phyloP scores from a whole-genome alignment of 176 grass and related monocot species.

The Rhynchospora pubera region DNA sequence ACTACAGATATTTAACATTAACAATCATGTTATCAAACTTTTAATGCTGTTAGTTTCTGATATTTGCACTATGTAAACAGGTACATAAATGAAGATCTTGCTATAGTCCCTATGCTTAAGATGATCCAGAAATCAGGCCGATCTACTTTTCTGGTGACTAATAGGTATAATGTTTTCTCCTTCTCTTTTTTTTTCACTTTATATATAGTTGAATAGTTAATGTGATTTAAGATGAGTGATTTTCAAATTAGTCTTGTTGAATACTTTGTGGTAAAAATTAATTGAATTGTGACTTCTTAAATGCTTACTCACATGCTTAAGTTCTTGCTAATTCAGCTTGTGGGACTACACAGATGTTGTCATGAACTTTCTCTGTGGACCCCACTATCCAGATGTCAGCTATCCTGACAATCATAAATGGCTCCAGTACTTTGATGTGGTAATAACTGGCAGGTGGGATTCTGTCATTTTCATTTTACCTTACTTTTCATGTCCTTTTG shows the following conservation, averaged over 20 bases:
- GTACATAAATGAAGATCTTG: conserved; percentile 87
- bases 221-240: neutral
- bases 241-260: neutral
- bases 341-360: conserved; percentile 98
- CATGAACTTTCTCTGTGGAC: conserved; percentile 89
- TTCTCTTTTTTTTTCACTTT: conserved; percentile 12
- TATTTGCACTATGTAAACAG: conserved; percentile 20
- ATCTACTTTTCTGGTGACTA: conserved; percentile 89
- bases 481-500: neutral
- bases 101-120: conserved; percentile 93
- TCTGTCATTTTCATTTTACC: conserved; percentile 1
- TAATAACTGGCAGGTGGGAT: conserved; percentile 88
- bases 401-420: conserved; percentile 54
- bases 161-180: conserved; percentile 47
- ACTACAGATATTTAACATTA: neutral
- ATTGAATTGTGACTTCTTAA: conserved; percentile 16
- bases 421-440: conserved; percentile 93
- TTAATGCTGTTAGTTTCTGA: conserved; percentile 1
- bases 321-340: conserved; percentile 47
- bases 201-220: neutral
- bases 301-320: conserved; percentile 23
- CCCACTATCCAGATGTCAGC: conserved; percentile 38
- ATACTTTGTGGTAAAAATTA: neutral
- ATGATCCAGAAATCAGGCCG: conserved; percentile 83
- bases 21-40: neutral